These are phyloP conservation scores for Clarireedia paspali DNA, from an alignment of 2,329 filamentous ascomycete species.

Conservation along the genomic window DNA sequence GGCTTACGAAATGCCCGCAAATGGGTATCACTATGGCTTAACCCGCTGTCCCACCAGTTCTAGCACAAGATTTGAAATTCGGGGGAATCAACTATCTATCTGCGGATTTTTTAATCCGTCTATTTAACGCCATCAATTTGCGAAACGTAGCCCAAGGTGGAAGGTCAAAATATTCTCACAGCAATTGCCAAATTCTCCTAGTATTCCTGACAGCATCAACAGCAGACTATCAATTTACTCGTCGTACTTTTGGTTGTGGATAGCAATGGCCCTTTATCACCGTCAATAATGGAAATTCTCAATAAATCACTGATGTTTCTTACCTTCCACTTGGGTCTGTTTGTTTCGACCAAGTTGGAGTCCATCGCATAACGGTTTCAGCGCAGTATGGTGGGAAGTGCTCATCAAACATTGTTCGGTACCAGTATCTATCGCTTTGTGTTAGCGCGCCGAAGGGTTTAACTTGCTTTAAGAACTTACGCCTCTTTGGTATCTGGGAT, in stretches of 20 bases:
- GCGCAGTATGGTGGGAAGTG: constrained; percentile 92
- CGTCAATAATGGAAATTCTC: constrained; percentile 6
- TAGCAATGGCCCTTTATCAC: constrained; percentile 60
- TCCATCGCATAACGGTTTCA: constrained; percentile 91
- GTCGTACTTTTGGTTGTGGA: constrained; percentile 68
- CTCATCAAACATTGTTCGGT: constrained; percentile 97
- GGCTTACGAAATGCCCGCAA: no score
- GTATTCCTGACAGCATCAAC: neutral
- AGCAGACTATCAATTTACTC: constrained; percentile 17
- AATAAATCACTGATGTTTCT: constrained; percentile 1
- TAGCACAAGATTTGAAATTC: neutral
- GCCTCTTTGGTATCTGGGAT: constrained; percentile 96
- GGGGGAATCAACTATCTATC: constrained; percentile 1
- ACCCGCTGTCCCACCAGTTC: no score
- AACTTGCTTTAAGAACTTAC: constrained; percentile 39
- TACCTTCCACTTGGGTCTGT: constrained; percentile 76
- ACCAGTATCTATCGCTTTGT: constrained; percentile 67
- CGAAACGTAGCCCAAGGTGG: neutral
- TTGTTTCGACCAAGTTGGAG: constrained; percentile 95
- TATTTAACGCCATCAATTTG: constrained; percentile 9
- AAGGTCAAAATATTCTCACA: neutral
- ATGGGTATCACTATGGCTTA: no score
- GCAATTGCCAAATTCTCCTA: neutral
- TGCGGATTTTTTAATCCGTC: constrained; percentile 6
- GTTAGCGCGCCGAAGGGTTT: neutral